phyloP scores from a whole-genome alignment of 169 alveolate species.

The Eimeria sp. region DNA sequence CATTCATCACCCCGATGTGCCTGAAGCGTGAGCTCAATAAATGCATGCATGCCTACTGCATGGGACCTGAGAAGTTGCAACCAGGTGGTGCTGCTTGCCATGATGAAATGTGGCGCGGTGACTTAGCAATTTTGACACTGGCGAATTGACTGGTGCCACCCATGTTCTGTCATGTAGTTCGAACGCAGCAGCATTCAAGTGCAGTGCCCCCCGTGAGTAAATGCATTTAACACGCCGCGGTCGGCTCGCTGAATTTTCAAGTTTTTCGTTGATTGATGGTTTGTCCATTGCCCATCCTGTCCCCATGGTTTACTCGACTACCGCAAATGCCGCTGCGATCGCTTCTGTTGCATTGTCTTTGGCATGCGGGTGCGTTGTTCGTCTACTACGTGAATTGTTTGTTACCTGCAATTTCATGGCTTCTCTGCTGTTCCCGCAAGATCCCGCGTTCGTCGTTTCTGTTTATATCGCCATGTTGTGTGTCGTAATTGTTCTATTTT shows the following conservation, averaged over 20 bases:
- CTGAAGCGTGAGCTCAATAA: conserved; percentile 82
- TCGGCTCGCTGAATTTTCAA: not conserved
- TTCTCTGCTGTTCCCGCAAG: not conserved
- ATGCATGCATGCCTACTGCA: not conserved
- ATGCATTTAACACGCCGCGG: not conserved
- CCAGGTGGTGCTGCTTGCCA: too few species aligned
- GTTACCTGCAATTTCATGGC: not conserved
- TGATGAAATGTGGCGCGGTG: too few species aligned
- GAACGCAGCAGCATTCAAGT: not conserved
- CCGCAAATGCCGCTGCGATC: not conserved
- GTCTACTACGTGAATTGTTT: not conserved
- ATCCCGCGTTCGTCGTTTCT: not conserved
- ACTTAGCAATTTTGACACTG: too few species aligned
- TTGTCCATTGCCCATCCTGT: not conserved
- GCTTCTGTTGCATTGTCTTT: not conserved
- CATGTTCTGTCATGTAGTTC: not conserved
- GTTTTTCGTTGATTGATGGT: not conserved
- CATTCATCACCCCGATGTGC: conserved; percentile 86
- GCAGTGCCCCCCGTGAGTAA: not conserved
- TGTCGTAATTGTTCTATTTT: not conserved
- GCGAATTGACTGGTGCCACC: too few species aligned
- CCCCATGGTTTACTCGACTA: too few species aligned
- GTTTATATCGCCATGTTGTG: too few species aligned
- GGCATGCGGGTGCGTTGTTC: not conserved
- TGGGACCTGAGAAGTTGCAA: too few species aligned